phyloP scores from a whole-genome alignment of 192 early-diverging fungal genomes.

The Coemansia sp. region DNA sequence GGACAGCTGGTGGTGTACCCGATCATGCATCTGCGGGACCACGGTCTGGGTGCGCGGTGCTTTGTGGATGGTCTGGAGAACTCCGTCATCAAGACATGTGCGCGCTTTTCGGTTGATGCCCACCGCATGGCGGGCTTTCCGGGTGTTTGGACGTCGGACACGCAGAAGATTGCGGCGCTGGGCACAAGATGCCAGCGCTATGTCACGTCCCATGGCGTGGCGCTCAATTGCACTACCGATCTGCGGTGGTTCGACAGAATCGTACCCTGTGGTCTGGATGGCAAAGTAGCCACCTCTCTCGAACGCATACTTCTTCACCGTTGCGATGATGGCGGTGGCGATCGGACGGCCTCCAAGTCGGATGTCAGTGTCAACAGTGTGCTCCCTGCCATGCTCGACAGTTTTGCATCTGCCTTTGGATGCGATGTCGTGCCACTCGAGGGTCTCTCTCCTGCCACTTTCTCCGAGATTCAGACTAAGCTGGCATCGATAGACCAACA shows the following conservation, averaged over 20 bases:
- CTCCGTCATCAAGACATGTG: constrained; percentile 73
- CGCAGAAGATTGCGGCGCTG: constrained; percentile 90
- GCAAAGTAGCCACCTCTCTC: constrained; percentile 78
- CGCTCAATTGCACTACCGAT: constrained; percentile 91
- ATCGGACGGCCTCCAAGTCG: background rate
- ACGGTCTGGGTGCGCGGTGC: constrained; percentile 67
- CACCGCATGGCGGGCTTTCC: constrained; percentile 67
- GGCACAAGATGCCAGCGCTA: constrained; percentile 88
- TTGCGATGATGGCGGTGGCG: background rate
- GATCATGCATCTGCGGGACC: constrained; percentile 74
- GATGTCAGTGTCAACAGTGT: constrained; percentile 23
- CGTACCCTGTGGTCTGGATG: constrained; percentile 83
- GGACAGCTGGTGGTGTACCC: constrained; percentile 97
- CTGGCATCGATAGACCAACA: background rate
- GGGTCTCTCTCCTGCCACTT: constrained; percentile 32
- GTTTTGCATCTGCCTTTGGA: constrained; percentile 36
- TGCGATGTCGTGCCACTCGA: constrained; percentile 35
- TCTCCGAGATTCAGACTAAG: constrained; percentile 20
- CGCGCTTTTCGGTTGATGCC: constrained; percentile 65
- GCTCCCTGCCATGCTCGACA: constrained; percentile 23
- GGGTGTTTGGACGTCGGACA: constrained; percentile 86
- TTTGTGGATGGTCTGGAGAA: constrained; percentile 83
- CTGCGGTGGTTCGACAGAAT: constrained; percentile 87
- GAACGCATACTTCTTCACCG: constrained; percentile 1
- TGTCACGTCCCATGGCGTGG: constrained; percentile 91